Conservation (phyloP, 1,284 basidiomycete genomes). For the Butyriboletus pseudospeciosus region DNA sequence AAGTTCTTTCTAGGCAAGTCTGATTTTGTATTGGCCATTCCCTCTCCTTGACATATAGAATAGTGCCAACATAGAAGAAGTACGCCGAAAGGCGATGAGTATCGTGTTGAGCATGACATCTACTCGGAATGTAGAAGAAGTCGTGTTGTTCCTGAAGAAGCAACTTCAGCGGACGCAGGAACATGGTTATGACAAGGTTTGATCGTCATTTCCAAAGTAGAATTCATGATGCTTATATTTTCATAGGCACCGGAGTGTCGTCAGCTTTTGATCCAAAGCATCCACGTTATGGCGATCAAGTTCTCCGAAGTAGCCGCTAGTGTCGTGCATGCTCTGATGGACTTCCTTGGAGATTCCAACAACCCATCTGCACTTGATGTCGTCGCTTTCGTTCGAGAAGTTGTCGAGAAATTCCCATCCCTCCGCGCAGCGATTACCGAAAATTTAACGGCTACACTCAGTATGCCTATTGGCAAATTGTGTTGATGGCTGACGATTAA, state of each 20-base stretch:
- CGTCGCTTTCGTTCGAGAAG: slow-evolving; percentile 93
- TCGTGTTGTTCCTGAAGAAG: slow-evolving; percentile 96
- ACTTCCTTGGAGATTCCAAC: slow-evolving; percentile 95
- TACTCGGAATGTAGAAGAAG: slow-evolving; percentile 96
- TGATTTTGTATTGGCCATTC: neutral
- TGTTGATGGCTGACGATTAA: neutral
- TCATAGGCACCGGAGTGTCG: slow-evolving; percentile 88
- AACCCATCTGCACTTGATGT: slow-evolving; percentile 96
- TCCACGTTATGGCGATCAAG: slow-evolving; percentile 94
- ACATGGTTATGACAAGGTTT: slow-evolving; percentile 77
- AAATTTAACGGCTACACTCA: slow-evolving; percentile 83
- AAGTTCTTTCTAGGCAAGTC: slow-evolving; percentile 74
- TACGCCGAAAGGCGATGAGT: slow-evolving; percentile 86
- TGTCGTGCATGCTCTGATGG: slow-evolving; percentile 97
- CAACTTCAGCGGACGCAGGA: slow-evolving; percentile 92
- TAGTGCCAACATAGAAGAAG: slow-evolving; percentile 97
- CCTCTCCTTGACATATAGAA: neutral
- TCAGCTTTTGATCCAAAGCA: slow-evolving; percentile 95
- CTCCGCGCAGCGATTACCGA: slow-evolving; percentile 83
- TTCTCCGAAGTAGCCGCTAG: slow-evolving; percentile 98
- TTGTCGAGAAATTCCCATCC: slow-evolving; percentile 96
- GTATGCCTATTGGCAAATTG: slow-evolving; percentile 32
- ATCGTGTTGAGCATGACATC: slow-evolving; percentile 94
- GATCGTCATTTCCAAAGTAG: neutral
- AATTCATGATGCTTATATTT: neutral